These are phyloP conservation scores for Termitomyces sp. DNA, from an alignment of 768 basidiomycete species.

Conservation along the genomic window DNA sequence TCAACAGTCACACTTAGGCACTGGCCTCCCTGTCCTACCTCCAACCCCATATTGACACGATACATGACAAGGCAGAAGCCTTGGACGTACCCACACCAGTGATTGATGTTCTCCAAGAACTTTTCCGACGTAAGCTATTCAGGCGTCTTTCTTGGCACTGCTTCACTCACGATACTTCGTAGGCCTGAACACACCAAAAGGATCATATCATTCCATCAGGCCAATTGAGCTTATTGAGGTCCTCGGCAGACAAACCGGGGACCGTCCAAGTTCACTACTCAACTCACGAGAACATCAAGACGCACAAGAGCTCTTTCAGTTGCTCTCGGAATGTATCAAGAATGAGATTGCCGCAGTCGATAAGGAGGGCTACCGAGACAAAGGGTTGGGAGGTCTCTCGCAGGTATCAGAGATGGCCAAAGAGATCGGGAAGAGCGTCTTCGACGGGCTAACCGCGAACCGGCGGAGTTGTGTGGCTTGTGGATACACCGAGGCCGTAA, in stretches of 20 bases:
- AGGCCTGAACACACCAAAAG: constrained; percentile 65
- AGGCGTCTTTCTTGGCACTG: background rate
- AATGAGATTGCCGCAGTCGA: constrained; percentile 75
- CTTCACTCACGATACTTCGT: constrained; percentile 1
- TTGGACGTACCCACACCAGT: constrained; percentile 84
- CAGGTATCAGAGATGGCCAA: constrained; percentile 12
- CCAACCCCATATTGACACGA: constrained; percentile 69
- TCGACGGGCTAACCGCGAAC: constrained; percentile 89
- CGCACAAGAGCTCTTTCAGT: constrained; percentile 96
- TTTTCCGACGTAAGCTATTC: constrained; percentile 53
- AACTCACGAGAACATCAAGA: constrained; percentile 94
- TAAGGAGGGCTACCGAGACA: constrained; percentile 62
- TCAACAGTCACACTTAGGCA: constrained; percentile 43
- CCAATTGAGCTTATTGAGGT: constrained; percentile 70
- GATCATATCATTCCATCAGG: constrained; percentile 55
- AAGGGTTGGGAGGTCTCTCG: constrained; percentile 58
- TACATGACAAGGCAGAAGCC: constrained; percentile 71
- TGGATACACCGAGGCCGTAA: constrained; percentile 91
- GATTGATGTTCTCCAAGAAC: constrained; percentile 70
- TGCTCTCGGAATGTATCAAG: constrained; percentile 85
- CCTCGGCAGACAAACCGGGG: constrained; percentile 48
- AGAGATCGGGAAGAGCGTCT: constrained; percentile 62
- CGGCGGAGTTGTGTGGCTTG: constrained; percentile 83
- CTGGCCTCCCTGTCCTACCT: constrained; percentile 83
- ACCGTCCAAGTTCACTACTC: constrained; percentile 60